These are phyloP conservation scores for Cryptosporidium tyzzeri DNA, from an alignment of 169 alveolate genomes.

Conservation along the genomic window DNA sequence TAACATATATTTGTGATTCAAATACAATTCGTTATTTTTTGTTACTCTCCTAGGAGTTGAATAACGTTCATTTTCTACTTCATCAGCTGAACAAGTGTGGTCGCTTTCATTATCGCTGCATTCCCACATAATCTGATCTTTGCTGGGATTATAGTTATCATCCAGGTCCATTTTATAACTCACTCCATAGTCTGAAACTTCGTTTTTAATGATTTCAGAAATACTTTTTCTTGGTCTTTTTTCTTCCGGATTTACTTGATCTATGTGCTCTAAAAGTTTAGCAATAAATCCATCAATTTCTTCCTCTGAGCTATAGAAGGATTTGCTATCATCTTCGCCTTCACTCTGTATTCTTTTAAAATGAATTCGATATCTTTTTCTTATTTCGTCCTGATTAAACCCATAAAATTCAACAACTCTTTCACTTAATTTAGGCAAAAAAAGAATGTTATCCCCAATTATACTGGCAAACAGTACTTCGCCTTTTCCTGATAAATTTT, in stretches of 20 bases:
- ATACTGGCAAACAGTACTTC: slow-evolving; percentile 52
- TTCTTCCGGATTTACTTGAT: slow-evolving; percentile 71
- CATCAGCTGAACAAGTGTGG: neutral
- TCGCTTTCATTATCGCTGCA: neutral
- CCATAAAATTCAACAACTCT: slow-evolving; percentile 70
- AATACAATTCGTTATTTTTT: neutral
- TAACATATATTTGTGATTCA: slow-evolving; percentile 73
- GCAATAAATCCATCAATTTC: slow-evolving; percentile 43
- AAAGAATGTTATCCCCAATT: slow-evolving; percentile 65
- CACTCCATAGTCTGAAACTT: slow-evolving; percentile 42
- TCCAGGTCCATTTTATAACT: slow-evolving; percentile 64
- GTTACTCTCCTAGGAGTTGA: slow-evolving; percentile 17
- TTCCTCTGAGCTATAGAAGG: slow-evolving; percentile 18
- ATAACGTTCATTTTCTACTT: slow-evolving; percentile 1
- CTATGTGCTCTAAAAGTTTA: slow-evolving; percentile 45
- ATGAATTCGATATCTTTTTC: slow-evolving; percentile 68
- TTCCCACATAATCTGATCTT: slow-evolving; percentile 35
- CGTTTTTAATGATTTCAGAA: slow-evolving; percentile 41
- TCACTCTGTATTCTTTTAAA: slow-evolving; percentile 5
- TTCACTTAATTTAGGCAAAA: slow-evolving; percentile 57
- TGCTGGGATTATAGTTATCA: slow-evolving; percentile 28
- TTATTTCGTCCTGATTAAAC: slow-evolving; percentile 20
- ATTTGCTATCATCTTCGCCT: neutral
- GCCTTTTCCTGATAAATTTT: slow-evolving; percentile 51
- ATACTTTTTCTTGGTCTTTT: slow-evolving; percentile 35